Conservation (phyloP, 805 yeast species). For the Huiozyma naganishii region DNA sequence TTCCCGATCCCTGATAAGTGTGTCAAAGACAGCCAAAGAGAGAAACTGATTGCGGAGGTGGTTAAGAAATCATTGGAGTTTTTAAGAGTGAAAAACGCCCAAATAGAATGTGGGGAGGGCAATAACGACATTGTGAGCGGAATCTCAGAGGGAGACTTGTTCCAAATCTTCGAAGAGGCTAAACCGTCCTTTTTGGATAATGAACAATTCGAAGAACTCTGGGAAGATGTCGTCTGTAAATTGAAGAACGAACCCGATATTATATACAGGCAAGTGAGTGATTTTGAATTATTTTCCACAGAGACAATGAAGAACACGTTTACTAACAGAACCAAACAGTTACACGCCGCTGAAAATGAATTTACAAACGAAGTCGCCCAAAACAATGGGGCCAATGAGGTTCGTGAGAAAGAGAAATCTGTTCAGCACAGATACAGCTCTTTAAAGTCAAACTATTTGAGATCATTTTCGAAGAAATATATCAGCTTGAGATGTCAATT, state of each 20-base stretch:
- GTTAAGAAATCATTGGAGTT: constrained; percentile 55
- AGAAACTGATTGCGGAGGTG: constrained; percentile 55
- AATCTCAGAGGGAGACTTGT: constrained; percentile 38
- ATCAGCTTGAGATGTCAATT: constrained; percentile 46
- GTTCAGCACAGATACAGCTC: constrained; percentile 11
- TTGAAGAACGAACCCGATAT: constrained; percentile 58
- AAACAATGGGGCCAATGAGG: constrained; percentile 30
- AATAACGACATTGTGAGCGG: constrained; percentile 41
- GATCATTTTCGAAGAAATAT: constrained; percentile 62
- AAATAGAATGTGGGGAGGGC: constrained; percentile 45
- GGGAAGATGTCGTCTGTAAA: constrained; percentile 54
- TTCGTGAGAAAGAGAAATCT: constrained; percentile 30
- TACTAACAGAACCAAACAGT: constrained; percentile 9
- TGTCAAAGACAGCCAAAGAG: constrained; percentile 61
- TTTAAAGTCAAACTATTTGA: constrained; percentile 41
- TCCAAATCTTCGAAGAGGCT: constrained; percentile 36
- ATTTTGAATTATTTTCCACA: constrained; percentile 4
- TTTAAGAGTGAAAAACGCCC: constrained; percentile 59
- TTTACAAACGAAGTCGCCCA: constrained; percentile 27
- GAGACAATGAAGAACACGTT: neutral
- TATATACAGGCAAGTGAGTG: constrained; percentile 68
- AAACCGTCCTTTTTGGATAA: constrained; percentile 30
- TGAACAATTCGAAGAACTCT: constrained; percentile 56
- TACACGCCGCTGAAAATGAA: constrained; percentile 26
- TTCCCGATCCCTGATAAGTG: constrained; percentile 58